Evolutionary conservation across 2,329 filamentous ascomycete genomes (phyloP).

Genomic region (Diaporthe longicolla): DNA sequence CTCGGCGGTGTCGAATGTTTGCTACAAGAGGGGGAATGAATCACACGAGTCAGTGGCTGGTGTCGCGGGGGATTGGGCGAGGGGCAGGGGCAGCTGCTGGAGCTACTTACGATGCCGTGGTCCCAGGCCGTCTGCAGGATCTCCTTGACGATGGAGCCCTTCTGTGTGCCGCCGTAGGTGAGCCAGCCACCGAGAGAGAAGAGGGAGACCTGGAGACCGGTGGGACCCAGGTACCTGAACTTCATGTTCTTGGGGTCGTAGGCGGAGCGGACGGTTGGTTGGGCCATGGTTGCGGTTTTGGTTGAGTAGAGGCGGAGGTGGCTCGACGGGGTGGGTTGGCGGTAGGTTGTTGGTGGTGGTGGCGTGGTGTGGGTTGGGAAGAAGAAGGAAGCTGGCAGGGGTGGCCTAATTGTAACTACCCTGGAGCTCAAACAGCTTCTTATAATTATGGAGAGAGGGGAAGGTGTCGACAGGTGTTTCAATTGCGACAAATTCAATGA

Average conservation of each 20-base stretch:
- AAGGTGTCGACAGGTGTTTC: constrained; percentile 29
- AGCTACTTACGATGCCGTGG: constrained; percentile 59
- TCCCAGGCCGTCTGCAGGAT: constrained; percentile 65
- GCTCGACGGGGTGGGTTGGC: constrained; percentile 50
- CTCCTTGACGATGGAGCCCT: constrained; percentile 55
- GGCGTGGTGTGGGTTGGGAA: neutral
- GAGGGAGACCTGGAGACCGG: constrained; percentile 80
- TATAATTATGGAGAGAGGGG: constrained; percentile 35
- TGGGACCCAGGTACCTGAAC: constrained; percentile 79
- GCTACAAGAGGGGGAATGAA: constrained; percentile 40
- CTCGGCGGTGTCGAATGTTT: constrained; percentile 70
- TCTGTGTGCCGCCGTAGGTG: constrained; percentile 72
- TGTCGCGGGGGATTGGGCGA: no score
- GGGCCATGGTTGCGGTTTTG: constrained; percentile 33
- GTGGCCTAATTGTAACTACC: neutral
- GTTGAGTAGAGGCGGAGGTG: constrained; percentile 7
- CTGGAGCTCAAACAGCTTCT: constrained; percentile 5
- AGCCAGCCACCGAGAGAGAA: constrained; percentile 81
- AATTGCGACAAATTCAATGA: constrained; percentile 38
- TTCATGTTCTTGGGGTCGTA: constrained; percentile 66
- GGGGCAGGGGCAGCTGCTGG: neutral
- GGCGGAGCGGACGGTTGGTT: constrained; percentile 47
- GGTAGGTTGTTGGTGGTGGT: neutral
- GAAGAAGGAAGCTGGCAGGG: constrained; percentile 11
- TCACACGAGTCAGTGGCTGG: constrained; percentile 15